Evolutionary conservation across 192 early-diverging fungal genomes (phyloP).

Genomic region (Cetraspora pellucida): DNA sequence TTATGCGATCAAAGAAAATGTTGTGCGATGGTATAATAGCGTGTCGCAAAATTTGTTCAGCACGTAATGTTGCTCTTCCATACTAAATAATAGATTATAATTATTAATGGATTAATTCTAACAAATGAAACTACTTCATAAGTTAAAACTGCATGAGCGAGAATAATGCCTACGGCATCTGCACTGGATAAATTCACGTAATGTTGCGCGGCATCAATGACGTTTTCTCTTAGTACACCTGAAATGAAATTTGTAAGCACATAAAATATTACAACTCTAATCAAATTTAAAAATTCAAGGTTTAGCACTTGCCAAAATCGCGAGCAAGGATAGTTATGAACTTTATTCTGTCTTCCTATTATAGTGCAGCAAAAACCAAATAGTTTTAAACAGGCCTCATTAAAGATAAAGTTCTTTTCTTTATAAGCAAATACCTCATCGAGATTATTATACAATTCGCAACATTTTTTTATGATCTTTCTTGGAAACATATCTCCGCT

Average conservation of each 20-base stretch:
- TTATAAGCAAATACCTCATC: constrained; percentile 37
- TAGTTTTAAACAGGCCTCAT: neutral
- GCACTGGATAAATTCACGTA: constrained; percentile 34
- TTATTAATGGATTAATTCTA: neutral
- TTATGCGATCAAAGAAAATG: constrained; percentile 77
- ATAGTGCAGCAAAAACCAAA: neutral
- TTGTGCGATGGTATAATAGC: constrained; percentile 69
- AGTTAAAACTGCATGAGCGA: neutral
- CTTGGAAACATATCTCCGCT: constrained; percentile 52
- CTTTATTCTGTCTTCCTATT: constrained; percentile 46
- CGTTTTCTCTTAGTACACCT: constrained; percentile 49
- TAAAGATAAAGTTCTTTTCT: constrained; percentile 18
- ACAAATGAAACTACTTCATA: neutral
- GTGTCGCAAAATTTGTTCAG: constrained; percentile 65
- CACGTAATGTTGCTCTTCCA: constrained; percentile 38
- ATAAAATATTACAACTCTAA: neutral
- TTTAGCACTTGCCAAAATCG: constrained; percentile 43
- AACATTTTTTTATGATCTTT: constrained; percentile 55
- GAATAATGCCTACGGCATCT: constrained; percentile 33
- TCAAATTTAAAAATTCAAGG: neutral
- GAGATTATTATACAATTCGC: constrained; percentile 58
- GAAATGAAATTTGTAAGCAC: neutral
- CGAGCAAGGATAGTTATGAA: constrained; percentile 53
- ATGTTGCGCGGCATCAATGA: constrained; percentile 35
- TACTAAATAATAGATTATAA: constrained; percentile 8